Percentiles rank a stretch among this genome's conserved stretches.
These are phyloP conservation scores for Beauveria sp. DNA, from an alignment of 2,329 filamentous ascomycete species.

Conservation along the genomic window DNA sequence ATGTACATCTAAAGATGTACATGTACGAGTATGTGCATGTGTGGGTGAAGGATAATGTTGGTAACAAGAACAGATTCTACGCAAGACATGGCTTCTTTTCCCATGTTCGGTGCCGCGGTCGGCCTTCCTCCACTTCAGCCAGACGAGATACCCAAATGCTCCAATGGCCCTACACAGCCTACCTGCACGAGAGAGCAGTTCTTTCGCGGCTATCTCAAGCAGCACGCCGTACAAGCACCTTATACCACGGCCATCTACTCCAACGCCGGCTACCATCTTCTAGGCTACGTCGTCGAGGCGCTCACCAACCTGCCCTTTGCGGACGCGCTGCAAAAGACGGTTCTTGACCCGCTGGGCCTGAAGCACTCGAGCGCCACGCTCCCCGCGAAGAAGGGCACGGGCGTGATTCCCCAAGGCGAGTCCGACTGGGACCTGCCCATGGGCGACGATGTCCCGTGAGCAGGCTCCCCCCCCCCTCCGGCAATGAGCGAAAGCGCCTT, in stretches of 20 bases:
- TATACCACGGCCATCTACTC: constrained; percentile 16
- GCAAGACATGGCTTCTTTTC: background rate
- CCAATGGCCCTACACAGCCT: background rate
- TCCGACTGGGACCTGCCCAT: background rate
- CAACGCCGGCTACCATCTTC: constrained; percentile 17
- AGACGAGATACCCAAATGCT: background rate
- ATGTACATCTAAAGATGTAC: too few relatives aligned
- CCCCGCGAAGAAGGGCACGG: background rate
- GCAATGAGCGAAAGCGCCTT: too few relatives aligned
- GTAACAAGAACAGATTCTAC: background rate
- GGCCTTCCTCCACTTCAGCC: background rate
- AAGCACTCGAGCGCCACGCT: background rate
- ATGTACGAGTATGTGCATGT: too few relatives aligned
- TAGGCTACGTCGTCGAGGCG: constrained; percentile 17
- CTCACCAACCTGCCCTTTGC: constrained; percentile 16
- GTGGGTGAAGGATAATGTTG: too few relatives aligned
- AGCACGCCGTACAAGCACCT: constrained; percentile 14
- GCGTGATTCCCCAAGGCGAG: background rate
- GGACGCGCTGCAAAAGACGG: background rate
- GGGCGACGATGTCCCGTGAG: background rate
- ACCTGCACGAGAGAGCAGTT: constrained; percentile 11
- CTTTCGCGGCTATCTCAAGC: constrained; percentile 12
- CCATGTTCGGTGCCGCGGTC: background rate
- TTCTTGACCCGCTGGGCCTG: constrained; percentile 11
- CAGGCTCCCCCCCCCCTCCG: background rate